phyloP scores from a whole-genome alignment of 2,329 filamentous ascomycete species.

The Shiraia sp. region DNA sequence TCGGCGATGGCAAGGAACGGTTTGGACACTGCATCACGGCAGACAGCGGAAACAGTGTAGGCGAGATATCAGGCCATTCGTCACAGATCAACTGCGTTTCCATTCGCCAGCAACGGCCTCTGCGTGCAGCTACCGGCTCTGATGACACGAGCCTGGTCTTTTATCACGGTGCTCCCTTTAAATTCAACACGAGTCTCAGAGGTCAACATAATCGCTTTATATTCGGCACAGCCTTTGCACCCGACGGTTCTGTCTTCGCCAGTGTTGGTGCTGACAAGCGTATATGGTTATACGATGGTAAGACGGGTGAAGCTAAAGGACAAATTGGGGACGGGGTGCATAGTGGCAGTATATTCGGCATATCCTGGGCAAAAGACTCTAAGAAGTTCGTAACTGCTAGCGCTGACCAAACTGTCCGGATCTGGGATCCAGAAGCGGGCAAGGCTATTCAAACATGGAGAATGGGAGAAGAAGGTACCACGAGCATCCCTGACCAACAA shows the following conservation, averaged over 20 bases:
- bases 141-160: slow-evolving; percentile 92
- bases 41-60: slow-evolving; percentile 94
- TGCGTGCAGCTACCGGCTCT: slow-evolving; percentile 86
- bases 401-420: slow-evolving; percentile 89
- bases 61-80: slow-evolving; percentile 90
- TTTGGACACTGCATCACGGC: slow-evolving; percentile 89
- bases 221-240: slow-evolving; percentile 84
- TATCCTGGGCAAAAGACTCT: slow-evolving; percentile 88
- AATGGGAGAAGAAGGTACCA: slow-evolving; percentile 73
- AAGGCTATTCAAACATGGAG: slow-evolving; percentile 81
- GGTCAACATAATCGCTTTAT: slow-evolving; percentile 87
- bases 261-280: slow-evolving; percentile 90
- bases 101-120: slow-evolving; percentile 85
- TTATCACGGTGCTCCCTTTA: slow-evolving; percentile 92
- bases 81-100: slow-evolving; percentile 89
- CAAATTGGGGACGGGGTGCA: slow-evolving; percentile 84
- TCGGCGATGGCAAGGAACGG: slow-evolving; percentile 90
- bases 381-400: slow-evolving; percentile 87
- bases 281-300: slow-evolving; percentile 95
- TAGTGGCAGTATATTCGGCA: slow-evolving; percentile 87
- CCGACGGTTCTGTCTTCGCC: slow-evolving; percentile 79
- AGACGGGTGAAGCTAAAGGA: slow-evolving; percentile 81
- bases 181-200: slow-evolving; percentile 83
- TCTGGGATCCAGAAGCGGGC: slow-evolving; percentile 87
- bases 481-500: slow-evolving; percentile 82